These are phyloP conservation scores for Pezizomycotina sp. DNA, from an alignment of 2,329 filamentous ascomycete species.

Conservation along the genomic window DNA sequence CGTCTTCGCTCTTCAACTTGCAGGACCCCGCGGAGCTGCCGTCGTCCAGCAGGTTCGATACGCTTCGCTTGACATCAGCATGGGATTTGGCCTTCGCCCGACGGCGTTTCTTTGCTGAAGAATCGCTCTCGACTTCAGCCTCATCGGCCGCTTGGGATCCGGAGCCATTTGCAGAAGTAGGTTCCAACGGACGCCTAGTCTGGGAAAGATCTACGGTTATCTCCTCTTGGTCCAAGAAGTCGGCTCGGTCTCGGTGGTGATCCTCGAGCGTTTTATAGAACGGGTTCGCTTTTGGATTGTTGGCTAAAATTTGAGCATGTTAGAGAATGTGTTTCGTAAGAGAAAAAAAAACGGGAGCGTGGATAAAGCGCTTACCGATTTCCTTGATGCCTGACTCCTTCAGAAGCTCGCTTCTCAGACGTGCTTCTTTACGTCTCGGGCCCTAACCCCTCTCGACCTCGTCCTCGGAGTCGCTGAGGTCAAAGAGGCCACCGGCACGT, in stretches of 20 bases:
- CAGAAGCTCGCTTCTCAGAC: constrained; percentile 77
- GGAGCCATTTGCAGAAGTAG: no score
- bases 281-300: constrained; percentile 73
- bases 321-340: constrained; percentile 5
- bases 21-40: constrained; percentile 5
- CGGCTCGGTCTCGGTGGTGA: constrained; percentile 57
- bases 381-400: constrained; percentile 80
- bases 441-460: constrained; percentile 49
- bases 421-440: constrained; percentile 75
- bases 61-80: constrained; percentile 10
- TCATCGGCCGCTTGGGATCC: neutral
- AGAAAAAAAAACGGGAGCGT: neutral
- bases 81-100: constrained; percentile 9
- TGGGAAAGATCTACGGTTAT: constrained; percentile 24
- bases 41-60: constrained; percentile 12
- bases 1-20: constrained; percentile 7
- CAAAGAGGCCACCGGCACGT: constrained; percentile 52
- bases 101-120: constrained; percentile 11
- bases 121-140: constrained; percentile 4
- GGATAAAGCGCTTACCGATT: constrained; percentile 35
- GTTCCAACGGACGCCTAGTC: no score
- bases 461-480: constrained; percentile 71
- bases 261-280: constrained; percentile 87
- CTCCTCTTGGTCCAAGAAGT: constrained; percentile 45
- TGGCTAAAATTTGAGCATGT: constrained; percentile 34